Percentiles rank a stretch among this genome's conserved stretches.
Conservation (phyloP, 2,329 filamentous ascomycete species). For the Biscogniauxia mediterranea region DNA sequence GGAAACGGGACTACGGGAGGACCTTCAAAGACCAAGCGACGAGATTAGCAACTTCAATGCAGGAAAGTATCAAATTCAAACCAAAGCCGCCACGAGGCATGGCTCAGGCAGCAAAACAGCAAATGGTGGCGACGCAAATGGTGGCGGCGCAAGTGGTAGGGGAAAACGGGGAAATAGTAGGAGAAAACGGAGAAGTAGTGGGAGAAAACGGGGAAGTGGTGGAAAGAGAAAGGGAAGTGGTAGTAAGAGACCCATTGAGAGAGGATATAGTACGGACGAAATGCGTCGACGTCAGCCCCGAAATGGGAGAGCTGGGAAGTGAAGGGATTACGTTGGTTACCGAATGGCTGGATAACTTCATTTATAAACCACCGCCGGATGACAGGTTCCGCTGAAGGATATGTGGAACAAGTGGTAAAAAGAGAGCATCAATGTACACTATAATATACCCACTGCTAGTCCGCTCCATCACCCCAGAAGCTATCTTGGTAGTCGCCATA, state of each 20-base stretch:
- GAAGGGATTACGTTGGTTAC: conserved; percentile 17
- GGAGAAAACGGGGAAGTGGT: conserved; percentile 41
- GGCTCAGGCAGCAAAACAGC: too few relatives aligned
- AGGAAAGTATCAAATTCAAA: conserved; percentile 44
- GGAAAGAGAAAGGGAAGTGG: background rate
- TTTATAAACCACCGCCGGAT: too few relatives aligned
- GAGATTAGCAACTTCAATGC: conserved; percentile 48
- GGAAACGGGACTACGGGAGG: conserved; percentile 18
- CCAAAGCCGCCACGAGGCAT: too few relatives aligned
- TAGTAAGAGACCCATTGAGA: background rate
- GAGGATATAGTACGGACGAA: conserved; percentile 37
- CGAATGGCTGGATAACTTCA: conserved; percentile 23
- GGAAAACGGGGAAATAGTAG: conserved; percentile 38
- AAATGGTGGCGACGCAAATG: conserved; percentile 39
- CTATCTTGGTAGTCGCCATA: too few relatives aligned
- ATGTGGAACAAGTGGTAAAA: too few relatives aligned
- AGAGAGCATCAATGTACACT: too few relatives aligned
- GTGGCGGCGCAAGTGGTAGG: conserved; percentile 41
- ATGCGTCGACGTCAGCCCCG: conserved; percentile 36
- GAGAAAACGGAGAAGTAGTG: conserved; percentile 34
- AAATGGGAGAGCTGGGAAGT: conserved; percentile 9
- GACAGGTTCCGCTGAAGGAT: too few relatives aligned
- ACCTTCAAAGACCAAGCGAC: conserved; percentile 46
- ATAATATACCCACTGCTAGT: too few relatives aligned
- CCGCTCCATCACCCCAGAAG: too few relatives aligned